Evolutionary conservation across 73 alveolate species (phyloP).

Genomic region (Uronychia binucleata): DNA sequence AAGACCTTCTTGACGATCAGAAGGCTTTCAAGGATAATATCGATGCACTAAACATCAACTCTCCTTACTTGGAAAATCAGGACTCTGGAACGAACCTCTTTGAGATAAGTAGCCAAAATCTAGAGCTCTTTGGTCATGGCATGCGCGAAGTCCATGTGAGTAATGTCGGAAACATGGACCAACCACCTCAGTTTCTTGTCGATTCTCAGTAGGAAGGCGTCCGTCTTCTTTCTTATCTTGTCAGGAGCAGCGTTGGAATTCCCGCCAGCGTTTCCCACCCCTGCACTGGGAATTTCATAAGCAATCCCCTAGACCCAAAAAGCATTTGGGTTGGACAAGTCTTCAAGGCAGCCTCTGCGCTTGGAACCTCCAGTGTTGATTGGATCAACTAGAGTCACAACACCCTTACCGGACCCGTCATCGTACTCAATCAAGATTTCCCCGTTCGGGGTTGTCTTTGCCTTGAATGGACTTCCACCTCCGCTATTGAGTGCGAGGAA

Average conservation of each 20-base stretch:
- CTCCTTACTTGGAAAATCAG: slow-evolving; percentile 68
- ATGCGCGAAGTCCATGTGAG: slow-evolving; percentile 51
- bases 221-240: slow-evolving; percentile 60
- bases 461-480: slow-evolving; percentile 16
- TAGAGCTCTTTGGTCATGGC: slow-evolving; percentile 36
- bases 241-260: slow-evolving; percentile 30
- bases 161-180: slow-evolving; percentile 15
- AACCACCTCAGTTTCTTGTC: slow-evolving; percentile 44
- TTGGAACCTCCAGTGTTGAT: background rate
- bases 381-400: background rate
- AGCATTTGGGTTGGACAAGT: slow-evolving; percentile 12
- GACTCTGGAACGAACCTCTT: slow-evolving; percentile 58
- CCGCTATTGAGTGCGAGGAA: slow-evolving; percentile 19
- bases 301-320: slow-evolving; percentile 68
- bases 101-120: slow-evolving; percentile 62
- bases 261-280: slow-evolving; percentile 9
- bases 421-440: background rate
- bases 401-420: slow-evolving; percentile 25
- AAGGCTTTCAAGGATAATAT: slow-evolving; percentile 66
- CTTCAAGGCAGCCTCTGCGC: background rate
- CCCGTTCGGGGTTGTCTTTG: slow-evolving; percentile 28
- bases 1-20: slow-evolving; percentile 70
- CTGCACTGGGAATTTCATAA: slow-evolving; percentile 26
- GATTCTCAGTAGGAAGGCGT: slow-evolving; percentile 42
- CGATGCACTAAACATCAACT: too few relatives aligned